Evolutionary conservation across 1,284 basidiomycete species (phyloP).

Genomic region (Sutorius eximius): DNA sequence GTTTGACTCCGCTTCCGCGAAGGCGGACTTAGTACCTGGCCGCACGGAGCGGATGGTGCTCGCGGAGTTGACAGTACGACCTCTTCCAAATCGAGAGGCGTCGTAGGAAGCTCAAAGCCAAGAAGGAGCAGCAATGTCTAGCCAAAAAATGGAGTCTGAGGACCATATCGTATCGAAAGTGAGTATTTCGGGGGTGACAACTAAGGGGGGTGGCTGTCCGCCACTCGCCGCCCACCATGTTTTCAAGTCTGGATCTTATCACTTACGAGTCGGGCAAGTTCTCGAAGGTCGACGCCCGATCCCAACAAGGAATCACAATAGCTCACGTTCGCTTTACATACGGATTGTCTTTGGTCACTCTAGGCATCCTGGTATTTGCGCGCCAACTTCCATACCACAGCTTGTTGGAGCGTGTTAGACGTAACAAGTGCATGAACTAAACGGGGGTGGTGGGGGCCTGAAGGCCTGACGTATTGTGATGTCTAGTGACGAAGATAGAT

Average conservation of each 20-base stretch:
- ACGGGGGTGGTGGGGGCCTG: not conserved
- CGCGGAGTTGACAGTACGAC: constrained; percentile 30
- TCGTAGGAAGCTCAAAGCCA: constrained; percentile 12
- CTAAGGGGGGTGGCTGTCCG: not conserved
- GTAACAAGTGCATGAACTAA: not conserved
- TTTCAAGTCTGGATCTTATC: not conserved
- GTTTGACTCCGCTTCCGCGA: constrained; percentile 35
- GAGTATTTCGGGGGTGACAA: not conserved
- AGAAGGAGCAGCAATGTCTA: not conserved
- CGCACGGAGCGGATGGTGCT: constrained; percentile 20
- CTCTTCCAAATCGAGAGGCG: constrained; percentile 34
- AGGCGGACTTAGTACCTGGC: constrained; percentile 25
- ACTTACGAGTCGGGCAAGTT: not conserved
- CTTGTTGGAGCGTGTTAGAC: not conserved
- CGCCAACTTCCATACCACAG: constrained; percentile 10
- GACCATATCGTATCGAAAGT: not conserved
- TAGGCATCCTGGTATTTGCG: not conserved
- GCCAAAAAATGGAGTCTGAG: not conserved
- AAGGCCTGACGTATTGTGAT: not conserved
- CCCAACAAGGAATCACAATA: not conserved
- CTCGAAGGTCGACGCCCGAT: not conserved
- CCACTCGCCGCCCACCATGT: not conserved
- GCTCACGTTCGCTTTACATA: not conserved
- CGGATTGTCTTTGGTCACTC: not conserved
- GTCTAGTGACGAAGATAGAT: not conserved